phyloP scores from a whole-genome alignment of 768 basidiomycete genomes.

The Suillus ampliporus region DNA sequence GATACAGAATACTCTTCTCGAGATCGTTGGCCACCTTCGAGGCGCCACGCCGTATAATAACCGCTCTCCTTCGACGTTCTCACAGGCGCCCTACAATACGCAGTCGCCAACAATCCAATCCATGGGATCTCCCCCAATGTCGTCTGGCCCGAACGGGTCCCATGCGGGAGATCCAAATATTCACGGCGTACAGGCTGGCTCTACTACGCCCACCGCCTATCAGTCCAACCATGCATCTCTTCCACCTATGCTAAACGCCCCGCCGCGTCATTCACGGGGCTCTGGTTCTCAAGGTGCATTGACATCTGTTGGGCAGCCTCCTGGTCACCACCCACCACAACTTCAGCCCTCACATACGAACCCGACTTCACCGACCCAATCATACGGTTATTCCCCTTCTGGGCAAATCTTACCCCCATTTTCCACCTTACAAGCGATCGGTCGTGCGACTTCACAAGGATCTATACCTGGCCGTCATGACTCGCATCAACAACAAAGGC shows the following conservation, averaged over 20 bases:
- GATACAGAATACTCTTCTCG: constrained; percentile 81
- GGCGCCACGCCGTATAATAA: constrained; percentile 49
- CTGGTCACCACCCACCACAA: constrained; percentile 47
- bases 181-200: constrained; percentile 29
- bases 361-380: constrained; percentile 38
- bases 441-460: constrained; percentile 44
- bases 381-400: constrained; percentile 45
- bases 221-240: constrained; percentile 29
- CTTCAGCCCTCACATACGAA: constrained; percentile 49
- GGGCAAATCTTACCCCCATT: constrained; percentile 72
- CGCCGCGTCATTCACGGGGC: constrained; percentile 38
- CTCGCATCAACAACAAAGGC: constrained; percentile 37
- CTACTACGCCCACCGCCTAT: constrained; percentile 38
- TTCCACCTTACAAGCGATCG: constrained; percentile 69
- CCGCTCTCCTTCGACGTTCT: constrained; percentile 69
- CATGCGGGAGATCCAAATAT: constrained; percentile 29
- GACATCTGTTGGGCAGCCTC: constrained; percentile 37
- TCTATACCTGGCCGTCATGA: constrained; percentile 64
- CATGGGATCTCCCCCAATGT: constrained; percentile 52
- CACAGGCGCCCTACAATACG: constrained; percentile 53
- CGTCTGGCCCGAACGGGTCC: constrained; percentile 45
- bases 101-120: constrained; percentile 74
- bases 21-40: constrained; percentile 82
- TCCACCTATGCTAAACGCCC: constrained; percentile 36
- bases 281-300: constrained; percentile 42